phyloP scores from a whole-genome alignment of 139 green algal species.

The Penium margaritaceum region DNA sequence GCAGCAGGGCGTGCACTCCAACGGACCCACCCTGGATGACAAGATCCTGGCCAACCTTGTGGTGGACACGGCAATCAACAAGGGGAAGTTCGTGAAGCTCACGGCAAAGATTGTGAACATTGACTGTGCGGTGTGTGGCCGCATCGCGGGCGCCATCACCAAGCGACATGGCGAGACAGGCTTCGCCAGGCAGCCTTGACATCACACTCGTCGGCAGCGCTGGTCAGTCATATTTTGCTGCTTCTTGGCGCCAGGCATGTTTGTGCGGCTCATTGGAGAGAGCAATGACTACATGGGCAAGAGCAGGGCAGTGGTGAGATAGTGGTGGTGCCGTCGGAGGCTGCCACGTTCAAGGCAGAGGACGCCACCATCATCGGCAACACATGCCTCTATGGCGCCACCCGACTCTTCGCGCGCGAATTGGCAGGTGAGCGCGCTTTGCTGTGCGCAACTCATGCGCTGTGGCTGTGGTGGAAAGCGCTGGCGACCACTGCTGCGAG shows the following conservation, averaged over 20 bases:
- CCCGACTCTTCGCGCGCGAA: slow-evolving; percentile 83
- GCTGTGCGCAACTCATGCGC: slow-evolving; percentile 85
- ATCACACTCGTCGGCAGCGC: slow-evolving; percentile 59
- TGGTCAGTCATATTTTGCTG: slow-evolving; percentile 81
- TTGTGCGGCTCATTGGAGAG: slow-evolving; percentile 75
- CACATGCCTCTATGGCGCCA: slow-evolving; percentile 96
- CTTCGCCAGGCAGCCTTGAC: slow-evolving; percentile 62
- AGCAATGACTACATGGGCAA: slow-evolving; percentile 99
- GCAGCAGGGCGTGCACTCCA: slow-evolving; percentile 47
- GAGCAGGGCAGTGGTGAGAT: slow-evolving; percentile 74
- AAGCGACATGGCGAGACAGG: slow-evolving; percentile 71
- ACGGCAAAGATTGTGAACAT: slow-evolving; percentile 74
- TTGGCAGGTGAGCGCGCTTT: slow-evolving; percentile 75
- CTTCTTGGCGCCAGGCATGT: slow-evolving; percentile 61
- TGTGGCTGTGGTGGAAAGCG: slow-evolving; percentile 80
- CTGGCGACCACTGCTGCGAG: slow-evolving; percentile 83
- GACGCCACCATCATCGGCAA: slow-evolving; percentile 82
- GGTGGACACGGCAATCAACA: slow-evolving; percentile 57
- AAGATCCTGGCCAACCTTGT: slow-evolving; percentile 76
- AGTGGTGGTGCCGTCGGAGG: slow-evolving; percentile 71
- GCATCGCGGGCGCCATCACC: slow-evolving; percentile 76
- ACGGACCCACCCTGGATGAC: slow-evolving; percentile 74
- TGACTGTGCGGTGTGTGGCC: slow-evolving; percentile 70
- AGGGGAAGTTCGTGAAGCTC: slow-evolving; percentile 50
- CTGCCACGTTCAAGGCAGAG: slow-evolving; percentile 55